Conservation (phyloP, 2,329 filamentous ascomycete species). For the Colletotrichum musicola region DNA sequence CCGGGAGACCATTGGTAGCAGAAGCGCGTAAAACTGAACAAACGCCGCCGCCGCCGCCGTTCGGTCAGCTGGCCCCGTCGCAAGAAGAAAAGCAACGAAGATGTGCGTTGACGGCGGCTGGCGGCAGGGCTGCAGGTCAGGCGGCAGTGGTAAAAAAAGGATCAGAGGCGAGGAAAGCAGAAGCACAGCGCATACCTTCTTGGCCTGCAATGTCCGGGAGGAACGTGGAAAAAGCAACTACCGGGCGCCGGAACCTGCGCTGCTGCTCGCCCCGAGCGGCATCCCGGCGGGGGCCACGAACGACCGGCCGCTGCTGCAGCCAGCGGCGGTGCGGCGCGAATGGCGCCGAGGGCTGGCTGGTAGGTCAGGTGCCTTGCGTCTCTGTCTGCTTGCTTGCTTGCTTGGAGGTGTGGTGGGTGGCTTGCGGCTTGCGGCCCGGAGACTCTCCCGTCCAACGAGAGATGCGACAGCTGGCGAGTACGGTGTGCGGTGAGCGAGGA, state of each 20-base stretch:
- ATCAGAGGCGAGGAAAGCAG: too few species aligned
- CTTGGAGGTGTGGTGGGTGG: background rate
- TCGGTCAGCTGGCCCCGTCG: conserved; percentile 9
- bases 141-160: background rate
- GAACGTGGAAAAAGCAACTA: conserved; percentile 19
- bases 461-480: background rate
- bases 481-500: background rate
- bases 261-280: background rate
- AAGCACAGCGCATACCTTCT: background rate
- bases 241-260: conserved; percentile 9
- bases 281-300: background rate
- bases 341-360: conserved; percentile 4
- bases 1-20: background rate
- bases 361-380: conserved; percentile 1
- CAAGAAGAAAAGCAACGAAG: conserved; percentile 14
- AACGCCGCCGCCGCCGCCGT: background rate
- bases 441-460: conserved; percentile 10
- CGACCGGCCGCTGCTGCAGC: background rate
- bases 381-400: background rate
- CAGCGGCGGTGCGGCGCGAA: background rate
- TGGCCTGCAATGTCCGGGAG: background rate
- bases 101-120: conserved; percentile 1
- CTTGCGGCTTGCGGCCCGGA: conserved; percentile 16
- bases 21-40: too few species aligned
- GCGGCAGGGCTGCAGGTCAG: conserved; percentile 17